Evolutionary conservation across 2,329 filamentous ascomycete genomes (phyloP).

Genomic region (Sarocladium kiliense): DNA sequence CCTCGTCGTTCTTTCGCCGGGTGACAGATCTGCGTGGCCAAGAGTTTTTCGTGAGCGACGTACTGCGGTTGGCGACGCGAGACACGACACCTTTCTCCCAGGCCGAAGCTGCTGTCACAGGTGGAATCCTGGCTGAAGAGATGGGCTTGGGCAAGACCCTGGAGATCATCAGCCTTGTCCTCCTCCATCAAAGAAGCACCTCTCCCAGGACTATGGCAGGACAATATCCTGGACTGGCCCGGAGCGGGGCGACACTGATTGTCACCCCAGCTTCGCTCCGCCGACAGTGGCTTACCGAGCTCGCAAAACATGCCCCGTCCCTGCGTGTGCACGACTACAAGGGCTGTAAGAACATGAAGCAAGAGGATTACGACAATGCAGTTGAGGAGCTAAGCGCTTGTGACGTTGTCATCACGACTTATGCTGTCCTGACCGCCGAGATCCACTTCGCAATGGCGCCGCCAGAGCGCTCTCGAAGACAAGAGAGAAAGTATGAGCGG

Average conservation of each 20-base stretch:
- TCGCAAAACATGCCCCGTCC: conserved; percentile 51
- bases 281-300: conserved; percentile 58
- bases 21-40: conserved; percentile 27
- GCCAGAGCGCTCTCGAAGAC: conserved; percentile 63
- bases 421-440: conserved; percentile 70
- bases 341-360: conserved; percentile 35
- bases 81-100: conserved; percentile 40
- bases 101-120: conserved; percentile 36
- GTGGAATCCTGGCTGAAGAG: conserved; percentile 71
- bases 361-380: conserved; percentile 27
- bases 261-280: conserved; percentile 52
- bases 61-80: conserved; percentile 54
- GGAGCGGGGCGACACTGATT: conserved; percentile 55
- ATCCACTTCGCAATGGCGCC: conserved; percentile 69
- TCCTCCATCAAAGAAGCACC: conserved; percentile 42
- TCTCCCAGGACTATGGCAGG: neutral
- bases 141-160: conserved; percentile 82
- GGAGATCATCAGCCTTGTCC: conserved; percentile 67
- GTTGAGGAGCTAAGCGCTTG: conserved; percentile 41
- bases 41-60: conserved; percentile 52
- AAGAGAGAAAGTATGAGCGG: conserved; percentile 60
- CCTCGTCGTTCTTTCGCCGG: conserved; percentile 14
- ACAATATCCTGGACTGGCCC: conserved; percentile 33
- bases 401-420: conserved; percentile 61
- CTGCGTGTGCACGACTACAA: conserved; percentile 53